Base-by-base conservation (phyloP, 352 stramenopile genomes). In the Phytophthora macrochlamydospora region DNA sequence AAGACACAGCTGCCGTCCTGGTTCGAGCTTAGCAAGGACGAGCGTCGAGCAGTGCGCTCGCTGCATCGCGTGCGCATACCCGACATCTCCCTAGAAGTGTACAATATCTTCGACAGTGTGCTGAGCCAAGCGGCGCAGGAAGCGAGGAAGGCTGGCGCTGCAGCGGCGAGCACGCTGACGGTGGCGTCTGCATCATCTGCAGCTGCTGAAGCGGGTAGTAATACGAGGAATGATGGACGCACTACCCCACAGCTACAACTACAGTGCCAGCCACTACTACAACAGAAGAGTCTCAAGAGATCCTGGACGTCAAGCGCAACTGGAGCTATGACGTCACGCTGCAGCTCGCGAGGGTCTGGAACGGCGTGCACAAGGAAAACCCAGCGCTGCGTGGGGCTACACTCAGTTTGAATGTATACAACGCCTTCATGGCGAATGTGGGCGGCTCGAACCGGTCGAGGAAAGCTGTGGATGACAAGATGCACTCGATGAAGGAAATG, bases 401-500 rank as follows among this genome's bases (percentile, higher is more conserved):
- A 12, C 56, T 91, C 13, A 83, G 79, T 49, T 76, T 85, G 24
- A 72, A 77, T 12, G 79, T 91, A 37, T 86, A 87, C 57, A 77
- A 72, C 12, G 70, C 78, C 18, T 85, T 91, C 38, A 82, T 84
- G 64, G 59, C 68, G 7, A 61, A 56, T 0, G 76, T 86, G 3
- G 78, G 76, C 9, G 69, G 71, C 8, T 84, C 69, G 2, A 83
- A 79, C 37, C 76, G 82, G 7, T 87, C 82, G 14, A 74, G 77
- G 3, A 89, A 91, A 40, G 80, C 83, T 18, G 78, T 89, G 31
- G 82, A 87, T 49, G 82, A 91, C 66, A 89, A 89, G 51, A 89
- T 91, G 82, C 82, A 89, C 63, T 84, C 69, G n/a, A 91, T 89
- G 76, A 87, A 83, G 48, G 78, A 89, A 43, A 91, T 91, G 83